Conservation (phyloP, 78 protist genomes). For the Dictyostelium intermedium region DNA sequence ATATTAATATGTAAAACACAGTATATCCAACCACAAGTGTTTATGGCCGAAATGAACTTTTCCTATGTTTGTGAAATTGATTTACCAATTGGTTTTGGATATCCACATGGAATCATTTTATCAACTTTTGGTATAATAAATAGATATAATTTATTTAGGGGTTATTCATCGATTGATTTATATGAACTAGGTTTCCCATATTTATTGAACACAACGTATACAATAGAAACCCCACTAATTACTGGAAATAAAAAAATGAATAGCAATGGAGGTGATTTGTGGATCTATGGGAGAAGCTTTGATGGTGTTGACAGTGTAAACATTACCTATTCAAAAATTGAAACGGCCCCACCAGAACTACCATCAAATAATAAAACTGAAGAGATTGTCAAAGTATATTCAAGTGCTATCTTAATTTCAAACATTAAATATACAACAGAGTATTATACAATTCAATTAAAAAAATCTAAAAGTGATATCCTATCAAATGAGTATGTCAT, state of each 20-base stretch:
- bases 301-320: background rate
- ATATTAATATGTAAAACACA: background rate
- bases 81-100: conserved; percentile 16
- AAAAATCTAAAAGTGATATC: background rate
- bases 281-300: background rate
- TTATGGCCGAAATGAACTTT: background rate
- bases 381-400: background rate
- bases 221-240: background rate
- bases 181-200: background rate
- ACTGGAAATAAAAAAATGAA: background rate
- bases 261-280: background rate
- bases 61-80: background rate
- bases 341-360: background rate
- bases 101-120: background rate
- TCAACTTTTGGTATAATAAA: conserved; percentile 5
- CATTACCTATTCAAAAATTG: background rate
- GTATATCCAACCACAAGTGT: too few relatives aligned
- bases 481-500: background rate
- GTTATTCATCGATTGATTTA: background rate
- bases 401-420: background rate
- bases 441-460: background rate
- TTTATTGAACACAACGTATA: background rate
- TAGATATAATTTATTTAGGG: background rate
- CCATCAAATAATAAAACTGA: background rate
- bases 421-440: background rate